phyloP scores from a whole-genome alignment of 306 rosid species.

The Trifolium dubium region DNA sequence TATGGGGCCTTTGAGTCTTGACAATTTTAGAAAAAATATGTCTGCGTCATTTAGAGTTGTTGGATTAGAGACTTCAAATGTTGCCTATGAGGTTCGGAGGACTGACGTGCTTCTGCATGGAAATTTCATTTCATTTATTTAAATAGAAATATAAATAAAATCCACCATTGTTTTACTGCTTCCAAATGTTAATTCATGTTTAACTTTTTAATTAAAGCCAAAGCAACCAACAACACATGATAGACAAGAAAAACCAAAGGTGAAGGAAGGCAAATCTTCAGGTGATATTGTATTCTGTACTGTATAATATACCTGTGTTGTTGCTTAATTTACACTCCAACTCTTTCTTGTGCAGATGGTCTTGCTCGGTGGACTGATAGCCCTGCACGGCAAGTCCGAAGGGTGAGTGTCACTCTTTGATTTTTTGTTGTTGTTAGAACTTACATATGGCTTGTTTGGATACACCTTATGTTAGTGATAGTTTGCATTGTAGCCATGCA shows the following conservation, averaged over 20 bases:
- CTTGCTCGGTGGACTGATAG: conserved; percentile 46
- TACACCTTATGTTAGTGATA: conserved; percentile 29
- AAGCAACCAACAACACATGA: conserved; percentile 53
- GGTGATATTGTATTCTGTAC: conserved; percentile 48
- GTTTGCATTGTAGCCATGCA: conserved; percentile 34
- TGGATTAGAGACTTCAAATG: conserved; percentile 55
- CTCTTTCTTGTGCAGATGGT: conserved; percentile 48
- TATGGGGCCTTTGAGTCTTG: conserved; percentile 86
- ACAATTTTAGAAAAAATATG: conserved; percentile 72
- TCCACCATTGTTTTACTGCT: conserved; percentile 24
- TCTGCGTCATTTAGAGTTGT: conserved; percentile 78
- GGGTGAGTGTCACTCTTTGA: conserved; percentile 63
- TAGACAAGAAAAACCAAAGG: conserved; percentile 51
- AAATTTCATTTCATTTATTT: conserved; percentile 26
- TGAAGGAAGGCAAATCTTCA: conserved; percentile 51
- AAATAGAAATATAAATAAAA: not conserved
- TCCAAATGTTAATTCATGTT: conserved; percentile 23
- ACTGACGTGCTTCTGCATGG: conserved; percentile 41
- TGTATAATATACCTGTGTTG: conserved; percentile 25
- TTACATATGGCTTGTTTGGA: conserved; percentile 15
- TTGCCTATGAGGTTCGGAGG: conserved; percentile 65
- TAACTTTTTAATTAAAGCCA: conserved; percentile 44
- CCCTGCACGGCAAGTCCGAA: conserved; percentile 57
- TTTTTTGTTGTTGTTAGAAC: conserved; percentile 28
- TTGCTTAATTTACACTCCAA: conserved; percentile 29